phyloP scores from a whole-genome alignment of 1,284 basidiomycete species.

The Tylopilus sp. region DNA sequence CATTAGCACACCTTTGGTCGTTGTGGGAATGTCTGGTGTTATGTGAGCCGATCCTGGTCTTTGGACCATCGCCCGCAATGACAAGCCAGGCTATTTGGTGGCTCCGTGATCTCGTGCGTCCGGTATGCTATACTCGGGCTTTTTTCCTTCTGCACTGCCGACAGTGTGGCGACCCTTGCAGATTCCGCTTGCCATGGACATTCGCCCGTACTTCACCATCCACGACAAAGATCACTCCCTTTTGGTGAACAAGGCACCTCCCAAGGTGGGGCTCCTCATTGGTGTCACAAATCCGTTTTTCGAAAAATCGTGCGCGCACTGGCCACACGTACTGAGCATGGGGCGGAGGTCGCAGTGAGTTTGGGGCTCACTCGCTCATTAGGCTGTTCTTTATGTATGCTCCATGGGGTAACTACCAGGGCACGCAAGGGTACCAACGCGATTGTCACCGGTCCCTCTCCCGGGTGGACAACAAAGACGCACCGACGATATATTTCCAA shows the following conservation, averaged over 20 bases:
- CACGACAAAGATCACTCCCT: slow-evolving; percentile 83
- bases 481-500: slow-evolving; percentile 86
- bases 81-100: slow-evolving; percentile 88
- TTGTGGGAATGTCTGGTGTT: slow-evolving; percentile 91
- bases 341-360: slow-evolving; percentile 47
- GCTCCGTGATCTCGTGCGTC: slow-evolving; percentile 84
- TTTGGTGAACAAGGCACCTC: slow-evolving; percentile 80
- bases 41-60: slow-evolving; percentile 86
- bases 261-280: slow-evolving; percentile 78
- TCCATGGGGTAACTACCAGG: slow-evolving; percentile 10
- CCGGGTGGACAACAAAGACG: slow-evolving; percentile 74
- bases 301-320: slow-evolving; percentile 82
- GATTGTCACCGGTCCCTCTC: slow-evolving; percentile 48
- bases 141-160: background rate
- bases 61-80: slow-evolving; percentile 74
- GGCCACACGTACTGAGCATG: slow-evolving; percentile 84
- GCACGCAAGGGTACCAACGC: slow-evolving; percentile 14
- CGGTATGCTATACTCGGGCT: slow-evolving; percentile 48
- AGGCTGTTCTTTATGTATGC: background rate
- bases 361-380: background rate
- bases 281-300: slow-evolving; percentile 97
- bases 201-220: slow-evolving; percentile 93
- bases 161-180: slow-evolving; percentile 27
- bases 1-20: slow-evolving; percentile 81
- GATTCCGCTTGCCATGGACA: slow-evolving; percentile 84